A percentile compares a stretch with the other conserved stretches of the same genome.
These are phyloP conservation scores for Pythium myriotylum DNA, from an alignment of 352 stramenopile genomes.

Conservation along the genomic window DNA sequence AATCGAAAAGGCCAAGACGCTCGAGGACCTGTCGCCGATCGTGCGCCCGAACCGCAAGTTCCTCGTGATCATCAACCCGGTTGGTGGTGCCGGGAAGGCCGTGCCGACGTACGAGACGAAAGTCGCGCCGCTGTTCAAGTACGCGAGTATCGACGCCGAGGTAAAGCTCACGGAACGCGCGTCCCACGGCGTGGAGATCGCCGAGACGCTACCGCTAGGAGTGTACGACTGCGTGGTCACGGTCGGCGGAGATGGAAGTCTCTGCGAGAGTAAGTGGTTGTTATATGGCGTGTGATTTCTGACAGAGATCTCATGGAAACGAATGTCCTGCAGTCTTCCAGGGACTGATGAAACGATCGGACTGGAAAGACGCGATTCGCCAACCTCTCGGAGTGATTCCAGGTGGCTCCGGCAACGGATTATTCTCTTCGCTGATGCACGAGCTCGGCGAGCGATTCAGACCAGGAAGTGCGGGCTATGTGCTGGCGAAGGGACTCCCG, in stretches of 20 bases:
- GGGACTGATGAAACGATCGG: constrained; percentile 61
- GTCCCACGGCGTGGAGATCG: constrained; percentile 58
- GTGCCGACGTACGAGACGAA: constrained; percentile 56
- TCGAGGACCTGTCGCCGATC: constrained; percentile 37
- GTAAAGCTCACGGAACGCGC: constrained; percentile 52
- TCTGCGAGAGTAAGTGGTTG: constrained; percentile 56
- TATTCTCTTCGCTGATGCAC: constrained; percentile 65
- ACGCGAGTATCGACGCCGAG: constrained; percentile 52
- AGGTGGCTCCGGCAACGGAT: constrained; percentile 64
- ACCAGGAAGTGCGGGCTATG: constrained; percentile 55
- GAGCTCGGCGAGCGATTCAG: constrained; percentile 33
- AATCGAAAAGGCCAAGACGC: constrained; percentile 25
- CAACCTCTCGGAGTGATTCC: constrained; percentile 60
- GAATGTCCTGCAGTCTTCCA: constrained; percentile 75
- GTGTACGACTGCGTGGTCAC: constrained; percentile 70
- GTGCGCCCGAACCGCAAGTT: constrained; percentile 40
- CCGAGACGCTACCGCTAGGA: constrained; percentile 43
- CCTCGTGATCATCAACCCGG: constrained; percentile 73
- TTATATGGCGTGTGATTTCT: not conserved
- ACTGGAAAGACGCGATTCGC: constrained; percentile 61
- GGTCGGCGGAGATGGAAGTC: constrained; percentile 69
- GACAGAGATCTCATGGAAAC: not conserved
- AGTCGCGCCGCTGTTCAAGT: constrained; percentile 54
- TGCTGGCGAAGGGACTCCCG: constrained; percentile 64
- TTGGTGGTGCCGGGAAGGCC: constrained; percentile 58